Evolutionary conservation across 192 early-diverging fungal genomes (phyloP), one percentile per base, ranked within the genome.

Genomic region (Backusella liffmaniae): DNA sequence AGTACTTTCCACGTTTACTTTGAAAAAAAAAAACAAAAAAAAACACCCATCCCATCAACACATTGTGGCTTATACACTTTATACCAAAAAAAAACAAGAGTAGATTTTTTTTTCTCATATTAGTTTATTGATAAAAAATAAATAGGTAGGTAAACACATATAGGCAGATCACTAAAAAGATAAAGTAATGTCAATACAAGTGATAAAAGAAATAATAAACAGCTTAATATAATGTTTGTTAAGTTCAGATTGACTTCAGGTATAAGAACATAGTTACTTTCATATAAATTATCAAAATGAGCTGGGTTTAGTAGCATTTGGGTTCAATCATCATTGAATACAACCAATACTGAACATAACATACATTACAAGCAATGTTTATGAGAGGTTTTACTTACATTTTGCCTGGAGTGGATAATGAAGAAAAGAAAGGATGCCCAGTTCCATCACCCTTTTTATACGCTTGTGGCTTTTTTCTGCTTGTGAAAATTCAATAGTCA

Each of bases 301-400:
- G 56, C 56, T 62, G 56, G 56, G 56, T 62, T 62, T 62, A 62
- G 56, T 62, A 62, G 56, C 56, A 62, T 29, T 62, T 62, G 56
- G 56, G 56, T 62, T 62, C 56, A 62, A 62, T 62, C 56, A 62
- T 62, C 56, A 62, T 62, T 62, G 56, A 62, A 62, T 6, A 18
- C 1, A 59, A 7, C 8, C 56, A 62, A 62, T 62, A 62, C 56
- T 62, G 56, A 62, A 62, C 56, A 29, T 13, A 62, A 62, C 21
- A 59, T 10, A 29, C n/a, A 59, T 23, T 23, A 59, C 3, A 26
- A 0, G 12, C 26, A 6, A 49, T 49, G 18, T 49, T 49, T 49
- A n/a, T 49, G 18, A 1, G 46, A n/a, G n/a, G 18, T 21, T 15
- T 15, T 49, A 49, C 46, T 49, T 49, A 49, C 46, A 49, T 49